Percentiles rank a stretch among this genome's conserved stretches.
phyloP scores from a whole-genome alignment of 2,329 filamentous ascomycete species.

The Leptosphaerulina australis region DNA sequence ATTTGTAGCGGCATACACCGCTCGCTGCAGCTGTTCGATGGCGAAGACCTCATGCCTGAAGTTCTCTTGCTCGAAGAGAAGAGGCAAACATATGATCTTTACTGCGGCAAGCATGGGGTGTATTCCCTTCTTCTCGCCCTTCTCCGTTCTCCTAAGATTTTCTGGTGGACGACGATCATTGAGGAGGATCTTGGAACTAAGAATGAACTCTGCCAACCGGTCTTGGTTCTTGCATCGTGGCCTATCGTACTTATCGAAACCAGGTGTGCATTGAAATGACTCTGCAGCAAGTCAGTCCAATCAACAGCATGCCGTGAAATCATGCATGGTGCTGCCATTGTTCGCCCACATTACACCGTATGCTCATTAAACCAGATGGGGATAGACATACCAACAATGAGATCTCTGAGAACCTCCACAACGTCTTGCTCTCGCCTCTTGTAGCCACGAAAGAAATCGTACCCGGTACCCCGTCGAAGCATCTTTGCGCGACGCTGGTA shows the following conservation, averaged over 20 bases:
- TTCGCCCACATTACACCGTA: not conserved
- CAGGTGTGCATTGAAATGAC: conserved; percentile 35
- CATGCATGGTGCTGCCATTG: not conserved
- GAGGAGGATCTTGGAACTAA: conserved; percentile 36
- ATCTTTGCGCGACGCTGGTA: conserved; percentile 44
- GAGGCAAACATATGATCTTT: conserved; percentile 43
- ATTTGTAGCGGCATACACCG: conserved; percentile 50
- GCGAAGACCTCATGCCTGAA: conserved; percentile 33
- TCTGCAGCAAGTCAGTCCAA: conserved; percentile 26
- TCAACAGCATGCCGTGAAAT: not conserved
- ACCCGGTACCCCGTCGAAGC: conserved; percentile 25
- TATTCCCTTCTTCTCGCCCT: conserved; percentile 9
- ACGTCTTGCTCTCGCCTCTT: conserved; percentile 39
- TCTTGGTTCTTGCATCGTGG: conserved; percentile 45
- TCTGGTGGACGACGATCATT: conserved; percentile 31
- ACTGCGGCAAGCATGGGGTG: conserved; percentile 34
- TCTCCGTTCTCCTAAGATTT: not conserved
- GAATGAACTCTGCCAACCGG: conserved; percentile 40
- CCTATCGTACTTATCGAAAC: conserved; percentile 25
- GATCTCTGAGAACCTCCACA: conserved; percentile 48
- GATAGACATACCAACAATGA: conserved; percentile 53
- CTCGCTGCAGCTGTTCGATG: conserved; percentile 55
- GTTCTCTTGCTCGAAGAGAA: conserved; percentile 34
- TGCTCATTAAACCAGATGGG: not conserved
- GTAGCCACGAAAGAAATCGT: conserved; percentile 30